Percentiles rank a stretch among this genome's conserved stretches.
Evolutionary conservation across 768 basidiomycete species (phyloP).

Genomic region (Galerina sulciceps): DNA sequence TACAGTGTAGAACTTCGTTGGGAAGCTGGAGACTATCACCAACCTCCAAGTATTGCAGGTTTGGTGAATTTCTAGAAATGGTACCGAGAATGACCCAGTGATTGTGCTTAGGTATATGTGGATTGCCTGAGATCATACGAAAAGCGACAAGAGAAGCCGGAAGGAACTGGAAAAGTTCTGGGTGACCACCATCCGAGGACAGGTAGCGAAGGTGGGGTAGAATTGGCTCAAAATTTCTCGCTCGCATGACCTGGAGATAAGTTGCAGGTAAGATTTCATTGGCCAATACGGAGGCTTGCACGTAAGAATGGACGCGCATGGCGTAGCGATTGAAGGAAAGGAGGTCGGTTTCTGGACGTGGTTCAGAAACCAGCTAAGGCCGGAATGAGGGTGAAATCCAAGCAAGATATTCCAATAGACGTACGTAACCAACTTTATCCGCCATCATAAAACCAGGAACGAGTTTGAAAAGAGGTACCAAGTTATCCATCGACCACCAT

Average conservation of each 20-base stretch:
- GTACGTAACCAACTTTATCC: not conserved
- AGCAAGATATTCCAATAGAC: not conserved
- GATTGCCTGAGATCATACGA: too few relatives aligned
- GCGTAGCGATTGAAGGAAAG: not conserved
- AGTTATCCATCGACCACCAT: not conserved
- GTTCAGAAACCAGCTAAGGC: not conserved
- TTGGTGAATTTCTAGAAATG: not conserved
- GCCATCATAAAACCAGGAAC: not conserved
- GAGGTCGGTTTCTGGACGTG: not conserved
- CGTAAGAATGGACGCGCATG: not conserved
- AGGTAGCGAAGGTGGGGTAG: not conserved
- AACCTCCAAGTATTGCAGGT: not conserved
- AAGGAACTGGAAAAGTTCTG: not conserved
- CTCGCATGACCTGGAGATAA: not conserved
- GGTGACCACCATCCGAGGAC: not conserved
- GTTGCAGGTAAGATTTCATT: not conserved
- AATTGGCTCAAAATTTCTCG: not conserved
- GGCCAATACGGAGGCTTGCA: not conserved
- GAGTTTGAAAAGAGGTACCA: not conserved
- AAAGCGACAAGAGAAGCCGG: not conserved
- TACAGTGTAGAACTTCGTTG: not conserved
- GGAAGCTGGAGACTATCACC: not conserved
- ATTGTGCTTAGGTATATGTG: not conserved
- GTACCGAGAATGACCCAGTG: not conserved
- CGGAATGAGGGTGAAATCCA: not conserved